Base-by-base conservation (phyloP, 805 yeast genomes). In the Pichia heedii region DNA sequence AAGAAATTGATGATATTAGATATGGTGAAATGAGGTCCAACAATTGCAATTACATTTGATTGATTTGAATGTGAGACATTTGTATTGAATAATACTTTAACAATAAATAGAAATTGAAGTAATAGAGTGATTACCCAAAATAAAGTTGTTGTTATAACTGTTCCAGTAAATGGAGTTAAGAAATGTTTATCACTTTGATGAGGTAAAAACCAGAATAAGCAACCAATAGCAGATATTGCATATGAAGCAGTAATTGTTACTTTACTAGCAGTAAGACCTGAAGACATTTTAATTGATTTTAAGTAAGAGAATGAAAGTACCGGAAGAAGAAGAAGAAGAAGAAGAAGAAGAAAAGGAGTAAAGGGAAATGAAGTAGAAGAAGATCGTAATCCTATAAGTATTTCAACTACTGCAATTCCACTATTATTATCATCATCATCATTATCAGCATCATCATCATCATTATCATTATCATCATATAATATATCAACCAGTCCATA, bases 131-230 rank as follows among this genome's bases (percentile, higher is more conserved):
- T 46, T 2, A 66, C 65, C 89, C 89, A 84, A 62, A 69, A 84
- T 12, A 73, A 60, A 36, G 76, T 59, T 2, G 71, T 60, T 15
- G 77, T 66, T 13, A 76, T 45, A 12, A 70, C 58, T 46, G 71
- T 70, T 15, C 78, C 77, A 2, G 87, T 74, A 67, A 84, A 84
- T 13, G 95, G 93, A 3, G 93, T 85, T 49, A 71, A 63, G 40
- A 69, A 66, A 39, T 69, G 64, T 7, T 51, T 62, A 30, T 64
- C 66, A 16, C 16, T 22, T 20, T 71, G 70, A 36, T 73, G 67
- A 43, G 77, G 69, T 32, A 77, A 68, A 57, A 77, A 76, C 45
- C 74, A 69, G 45, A 78, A 50, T 47, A 76, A 70, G 3, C 41
- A 19, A 32, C 79, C 82, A 52, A 73, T 74, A 9, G 70, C 61